Conservation (phyloP, 2,329 filamentous ascomycete genomes). For the Ophiostoma piceae region DNA sequence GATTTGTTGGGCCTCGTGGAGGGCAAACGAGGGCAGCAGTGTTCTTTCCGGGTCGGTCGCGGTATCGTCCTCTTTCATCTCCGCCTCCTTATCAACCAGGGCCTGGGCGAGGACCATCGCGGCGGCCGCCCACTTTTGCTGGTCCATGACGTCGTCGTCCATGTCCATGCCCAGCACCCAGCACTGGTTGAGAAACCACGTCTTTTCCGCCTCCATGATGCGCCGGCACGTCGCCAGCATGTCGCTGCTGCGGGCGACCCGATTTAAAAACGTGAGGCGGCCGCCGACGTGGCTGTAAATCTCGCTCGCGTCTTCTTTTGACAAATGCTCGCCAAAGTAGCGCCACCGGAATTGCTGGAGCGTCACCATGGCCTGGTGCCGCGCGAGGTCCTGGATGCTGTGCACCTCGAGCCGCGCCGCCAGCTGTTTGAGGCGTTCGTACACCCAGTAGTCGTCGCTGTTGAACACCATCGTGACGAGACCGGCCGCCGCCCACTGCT, state of each 20-base stretch:
- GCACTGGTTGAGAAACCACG: slow-evolving; percentile 72
- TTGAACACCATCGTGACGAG: slow-evolving; percentile 92
- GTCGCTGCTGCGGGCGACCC: slow-evolving; percentile 78
- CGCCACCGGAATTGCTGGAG: slow-evolving; percentile 73
- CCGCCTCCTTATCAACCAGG: slow-evolving; percentile 74
- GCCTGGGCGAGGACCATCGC: slow-evolving; percentile 87
- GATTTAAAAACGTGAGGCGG: slow-evolving; percentile 78
- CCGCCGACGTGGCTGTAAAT: slow-evolving; percentile 87
- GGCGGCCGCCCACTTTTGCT: slow-evolving; percentile 88
- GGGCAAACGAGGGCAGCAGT: slow-evolving; percentile 65
- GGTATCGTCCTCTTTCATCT: neutral
- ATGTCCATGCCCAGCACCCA: slow-evolving; percentile 68
- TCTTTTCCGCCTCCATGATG: slow-evolving; percentile 64
- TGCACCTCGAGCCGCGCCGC: slow-evolving; percentile 94
- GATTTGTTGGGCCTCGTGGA: slow-evolving; percentile 80
- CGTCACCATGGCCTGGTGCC: slow-evolving; percentile 68
- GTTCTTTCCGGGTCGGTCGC: neutral
- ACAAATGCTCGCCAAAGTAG: slow-evolving; percentile 62
- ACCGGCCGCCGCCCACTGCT: slow-evolving; percentile 91
- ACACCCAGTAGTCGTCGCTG: slow-evolving; percentile 97
- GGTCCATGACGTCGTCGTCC: slow-evolving; percentile 63
- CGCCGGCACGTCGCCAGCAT: slow-evolving; percentile 70
- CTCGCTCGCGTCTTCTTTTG: slow-evolving; percentile 57
- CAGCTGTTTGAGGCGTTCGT: slow-evolving; percentile 86
- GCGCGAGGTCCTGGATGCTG: slow-evolving; percentile 76